Evolutionary conservation across 2,329 filamentous ascomycete species (phyloP).

Genomic region (Cercospora zeae-maydis): DNA sequence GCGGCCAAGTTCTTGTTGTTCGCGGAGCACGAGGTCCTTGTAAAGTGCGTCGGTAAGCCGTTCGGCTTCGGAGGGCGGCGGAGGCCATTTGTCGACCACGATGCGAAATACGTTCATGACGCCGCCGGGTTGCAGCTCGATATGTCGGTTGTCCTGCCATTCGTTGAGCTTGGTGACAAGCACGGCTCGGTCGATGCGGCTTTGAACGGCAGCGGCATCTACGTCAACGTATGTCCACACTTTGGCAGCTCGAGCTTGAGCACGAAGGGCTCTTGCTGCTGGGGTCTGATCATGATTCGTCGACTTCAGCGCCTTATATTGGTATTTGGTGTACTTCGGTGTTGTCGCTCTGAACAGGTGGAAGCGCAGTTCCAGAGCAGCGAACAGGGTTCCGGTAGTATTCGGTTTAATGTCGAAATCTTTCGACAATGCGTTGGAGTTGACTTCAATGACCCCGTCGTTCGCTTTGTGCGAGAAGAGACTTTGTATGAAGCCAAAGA

Average conservation of each 20-base stretch:
- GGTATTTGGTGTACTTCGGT: constrained; percentile 56
- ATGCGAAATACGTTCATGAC: constrained; percentile 56
- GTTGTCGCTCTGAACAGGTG: constrained; percentile 55
- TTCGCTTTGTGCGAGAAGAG: constrained; percentile 44
- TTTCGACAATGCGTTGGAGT: constrained; percentile 45
- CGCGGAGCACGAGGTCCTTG: constrained; percentile 49
- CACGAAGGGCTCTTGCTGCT: constrained; percentile 47
- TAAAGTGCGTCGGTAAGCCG: constrained; percentile 50
- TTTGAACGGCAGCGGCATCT: constrained; percentile 37
- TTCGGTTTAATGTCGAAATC: constrained; percentile 54
- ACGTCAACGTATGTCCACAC: constrained; percentile 51
- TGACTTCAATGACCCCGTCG: constrained; percentile 42
- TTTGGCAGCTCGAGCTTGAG: constrained; percentile 40
- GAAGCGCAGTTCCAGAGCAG: constrained; percentile 59
- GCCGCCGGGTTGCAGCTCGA: constrained; percentile 53
- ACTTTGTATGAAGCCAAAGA: constrained; percentile 49
- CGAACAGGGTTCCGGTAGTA: constrained; percentile 54
- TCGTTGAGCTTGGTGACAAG: constrained; percentile 55
- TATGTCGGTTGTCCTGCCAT: constrained; percentile 49
- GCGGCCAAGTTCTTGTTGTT: constrained; percentile 53
- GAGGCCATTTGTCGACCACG: constrained; percentile 45
- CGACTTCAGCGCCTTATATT: constrained; percentile 41
- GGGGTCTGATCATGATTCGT: constrained; percentile 41
- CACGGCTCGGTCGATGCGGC: constrained; percentile 43
- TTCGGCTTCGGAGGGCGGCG: constrained; percentile 41